phyloP scores from a whole-genome alignment of 805 yeast species.

The Maudiozyma pseudohumilis region DNA sequence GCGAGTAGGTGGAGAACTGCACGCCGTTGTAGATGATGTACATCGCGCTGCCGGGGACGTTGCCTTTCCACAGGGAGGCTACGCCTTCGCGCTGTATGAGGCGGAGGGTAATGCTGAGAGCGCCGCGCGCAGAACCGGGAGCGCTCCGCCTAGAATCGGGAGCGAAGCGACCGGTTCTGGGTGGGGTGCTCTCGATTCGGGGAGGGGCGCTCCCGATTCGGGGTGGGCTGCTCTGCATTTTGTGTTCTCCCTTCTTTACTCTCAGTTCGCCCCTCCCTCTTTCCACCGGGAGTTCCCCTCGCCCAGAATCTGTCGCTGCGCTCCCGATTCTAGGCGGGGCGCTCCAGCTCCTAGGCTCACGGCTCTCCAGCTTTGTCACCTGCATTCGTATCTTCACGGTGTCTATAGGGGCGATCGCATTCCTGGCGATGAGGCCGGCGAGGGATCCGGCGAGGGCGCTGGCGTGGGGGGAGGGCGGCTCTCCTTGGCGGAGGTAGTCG shows the following conservation, averaged over 20 bases:
- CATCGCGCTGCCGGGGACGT: constrained; percentile 81
- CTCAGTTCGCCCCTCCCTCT: constrained; percentile 29
- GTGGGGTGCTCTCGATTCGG: too few relatives aligned
- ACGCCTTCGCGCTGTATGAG: constrained; percentile 52
- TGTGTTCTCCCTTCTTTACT: too few relatives aligned
- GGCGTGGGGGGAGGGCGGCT: constrained; percentile 40
- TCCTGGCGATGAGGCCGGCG: constrained; percentile 51
- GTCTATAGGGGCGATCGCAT: constrained; percentile 31
- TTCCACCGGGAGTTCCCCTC: too few relatives aligned
- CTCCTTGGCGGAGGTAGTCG: constrained; percentile 42
- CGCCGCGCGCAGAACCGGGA: not conserved
- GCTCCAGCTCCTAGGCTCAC: not conserved
- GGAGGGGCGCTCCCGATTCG: too few relatives aligned
- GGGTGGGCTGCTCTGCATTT: too few relatives aligned
- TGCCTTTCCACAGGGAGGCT: constrained; percentile 88
- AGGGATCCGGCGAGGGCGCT: constrained; percentile 61
- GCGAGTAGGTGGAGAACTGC: constrained; percentile 69
- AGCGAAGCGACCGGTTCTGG: not conserved
- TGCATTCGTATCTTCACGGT: constrained; percentile 27
- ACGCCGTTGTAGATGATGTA: constrained; percentile 77
- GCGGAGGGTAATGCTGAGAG: not conserved
- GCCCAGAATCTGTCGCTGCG: not conserved
- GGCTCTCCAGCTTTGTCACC: constrained; percentile 9
- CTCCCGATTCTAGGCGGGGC: not conserved
- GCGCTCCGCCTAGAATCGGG: not conserved